Base-by-base conservation (phyloP, 805 yeast genomes). In the Ogataea kodamae region DNA sequence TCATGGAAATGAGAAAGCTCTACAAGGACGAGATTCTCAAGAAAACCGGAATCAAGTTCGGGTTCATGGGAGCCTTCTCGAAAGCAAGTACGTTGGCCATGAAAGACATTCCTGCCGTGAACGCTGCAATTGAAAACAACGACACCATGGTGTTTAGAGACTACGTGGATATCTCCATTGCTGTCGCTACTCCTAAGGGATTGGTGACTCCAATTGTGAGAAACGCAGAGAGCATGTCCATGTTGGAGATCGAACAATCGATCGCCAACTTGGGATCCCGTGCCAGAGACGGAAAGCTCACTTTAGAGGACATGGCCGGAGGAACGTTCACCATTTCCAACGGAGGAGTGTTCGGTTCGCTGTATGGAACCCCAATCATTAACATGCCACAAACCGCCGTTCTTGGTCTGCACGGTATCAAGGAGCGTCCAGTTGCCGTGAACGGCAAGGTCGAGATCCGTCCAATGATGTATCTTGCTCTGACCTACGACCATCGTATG, bases 401-500 rank as follows among this genome's bases (percentile, higher is more conserved):
- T 15, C 75, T 92, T 52, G 98, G 98, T 52, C 76, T 92, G 59
- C 98, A 92, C 57, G 97, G 97, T 65, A 83, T 86, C 52, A 92
- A 92, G 72, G 90, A 92, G 65, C 88, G 97, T 74, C 92, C 97
- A 27, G 96, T 92, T 41, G 90, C 90, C 40, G 88, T 92, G 40
- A 81, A 92, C 52, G 98, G 98, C 36, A 89, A 90, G 74, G 75
- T 92, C 52, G 98, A 85, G 50, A 76, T 90, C 27, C 84, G 97
- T 74, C 98, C 98, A 62, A 90, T 92, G 97, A 92, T 92, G 98
- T 92, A 92, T 76, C 69, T 92, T 56, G 98, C 98, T 35, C 81
- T 92, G 64, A 90, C 98, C 39, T 92, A 92, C 65, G 98, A 92
- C 62, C 98, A 92, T 72, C 83, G 98, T 73, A 80, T 92, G 60